phyloP scores from a whole-genome alignment of 2,329 filamentous ascomycete species.

The Lecanoromycetidae sp. region DNA sequence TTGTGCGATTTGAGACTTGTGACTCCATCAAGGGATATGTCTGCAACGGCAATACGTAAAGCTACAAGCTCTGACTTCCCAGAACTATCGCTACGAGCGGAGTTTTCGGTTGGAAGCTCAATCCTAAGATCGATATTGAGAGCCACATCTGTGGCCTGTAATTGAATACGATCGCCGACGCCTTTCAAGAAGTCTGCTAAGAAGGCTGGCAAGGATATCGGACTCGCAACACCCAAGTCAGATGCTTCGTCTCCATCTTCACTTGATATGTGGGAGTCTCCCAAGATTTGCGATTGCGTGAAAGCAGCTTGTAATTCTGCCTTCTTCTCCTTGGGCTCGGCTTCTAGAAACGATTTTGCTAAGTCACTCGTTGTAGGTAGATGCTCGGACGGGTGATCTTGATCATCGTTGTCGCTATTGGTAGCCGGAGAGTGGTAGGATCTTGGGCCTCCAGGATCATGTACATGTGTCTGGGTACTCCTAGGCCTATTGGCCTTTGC shows the following conservation, averaged over 20 bases:
- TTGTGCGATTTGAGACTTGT: neutral
- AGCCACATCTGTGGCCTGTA: slow-evolving; percentile 41
- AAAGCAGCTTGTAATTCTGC: slow-evolving; percentile 47
- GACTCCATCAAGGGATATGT: slow-evolving; percentile 27
- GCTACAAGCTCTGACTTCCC: slow-evolving; percentile 21
- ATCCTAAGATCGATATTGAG: slow-evolving; percentile 40
- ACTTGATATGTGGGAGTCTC: slow-evolving; percentile 37
- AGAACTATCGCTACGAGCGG: slow-evolving; percentile 1
- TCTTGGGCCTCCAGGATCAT: slow-evolving; percentile 21
- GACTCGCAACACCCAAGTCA: slow-evolving; percentile 41
- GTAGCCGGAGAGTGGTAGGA: neutral
- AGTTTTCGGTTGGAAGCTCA: slow-evolving; percentile 8
- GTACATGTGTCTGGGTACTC: slow-evolving; percentile 17
- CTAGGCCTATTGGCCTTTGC: slow-evolving; percentile 20
- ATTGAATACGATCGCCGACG: slow-evolving; percentile 43
- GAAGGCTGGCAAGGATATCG: slow-evolving; percentile 46
- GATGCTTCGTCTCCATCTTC: slow-evolving; percentile 39
- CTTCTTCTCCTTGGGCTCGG: slow-evolving; percentile 46
- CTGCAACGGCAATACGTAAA: slow-evolving; percentile 30
- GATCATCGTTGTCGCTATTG: neutral
- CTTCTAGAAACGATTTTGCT: slow-evolving; percentile 47
- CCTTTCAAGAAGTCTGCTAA: slow-evolving; percentile 48
- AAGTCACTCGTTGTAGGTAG: slow-evolving; percentile 47
- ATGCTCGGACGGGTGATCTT: slow-evolving; percentile 13
- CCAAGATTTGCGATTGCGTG: slow-evolving; percentile 34